Percentiles rank a stretch among this genome's conserved stretches.
These are phyloP conservation scores for Heritiera fomes DNA, from an alignment of 345 rosid genomes.

Conservation along the genomic window DNA sequence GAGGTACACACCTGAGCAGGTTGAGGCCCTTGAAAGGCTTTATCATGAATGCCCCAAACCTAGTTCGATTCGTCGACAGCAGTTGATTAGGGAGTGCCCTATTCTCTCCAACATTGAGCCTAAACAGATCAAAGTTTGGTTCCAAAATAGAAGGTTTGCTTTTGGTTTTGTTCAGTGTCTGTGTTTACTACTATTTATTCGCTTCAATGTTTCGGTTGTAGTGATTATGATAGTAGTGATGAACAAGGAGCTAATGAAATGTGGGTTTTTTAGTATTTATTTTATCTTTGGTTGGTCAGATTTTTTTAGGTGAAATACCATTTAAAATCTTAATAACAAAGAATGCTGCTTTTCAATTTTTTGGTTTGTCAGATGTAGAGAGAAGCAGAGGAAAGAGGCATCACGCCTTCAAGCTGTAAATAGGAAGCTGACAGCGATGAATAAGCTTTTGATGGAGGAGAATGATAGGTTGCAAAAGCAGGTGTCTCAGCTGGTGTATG, in stretches of 20 bases:
- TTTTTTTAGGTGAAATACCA: background rate
- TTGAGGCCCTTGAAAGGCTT: slow-evolving; percentile 99
- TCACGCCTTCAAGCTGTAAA: slow-evolving; percentile 98
- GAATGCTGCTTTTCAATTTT: slow-evolving; percentile 12
- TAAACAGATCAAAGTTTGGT: slow-evolving; percentile 99
- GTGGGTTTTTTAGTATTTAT: slow-evolving; percentile 1
- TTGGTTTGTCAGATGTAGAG: slow-evolving; percentile 69
- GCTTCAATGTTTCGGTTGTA: background rate
- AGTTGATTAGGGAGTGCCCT: slow-evolving; percentile 96
- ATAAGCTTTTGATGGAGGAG: slow-evolving; percentile 99
- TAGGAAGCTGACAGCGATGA: slow-evolving; percentile 93
- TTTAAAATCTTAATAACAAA: background rate
- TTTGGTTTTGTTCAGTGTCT: slow-evolving; percentile 5
- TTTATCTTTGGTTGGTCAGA: background rate
- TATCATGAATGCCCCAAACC: slow-evolving; percentile 99
- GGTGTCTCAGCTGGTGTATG: slow-evolving; percentile 95
- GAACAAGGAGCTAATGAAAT: background rate
- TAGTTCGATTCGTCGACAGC: slow-evolving; percentile 97
- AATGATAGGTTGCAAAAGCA: slow-evolving; percentile 99
- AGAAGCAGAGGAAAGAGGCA: slow-evolving; percentile 99
- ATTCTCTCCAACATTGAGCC: slow-evolving; percentile 99
- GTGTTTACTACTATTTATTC: background rate
- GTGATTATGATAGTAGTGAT: background rate
- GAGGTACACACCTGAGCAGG: slow-evolving; percentile 99
- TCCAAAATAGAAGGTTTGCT: slow-evolving; percentile 92